Percentiles rank a stretch among this genome's conserved stretches.
These are phyloP conservation scores for Iodosphaeria phyllophila DNA, from an alignment of 2,329 filamentous ascomycete genomes.

Conservation along the genomic window DNA sequence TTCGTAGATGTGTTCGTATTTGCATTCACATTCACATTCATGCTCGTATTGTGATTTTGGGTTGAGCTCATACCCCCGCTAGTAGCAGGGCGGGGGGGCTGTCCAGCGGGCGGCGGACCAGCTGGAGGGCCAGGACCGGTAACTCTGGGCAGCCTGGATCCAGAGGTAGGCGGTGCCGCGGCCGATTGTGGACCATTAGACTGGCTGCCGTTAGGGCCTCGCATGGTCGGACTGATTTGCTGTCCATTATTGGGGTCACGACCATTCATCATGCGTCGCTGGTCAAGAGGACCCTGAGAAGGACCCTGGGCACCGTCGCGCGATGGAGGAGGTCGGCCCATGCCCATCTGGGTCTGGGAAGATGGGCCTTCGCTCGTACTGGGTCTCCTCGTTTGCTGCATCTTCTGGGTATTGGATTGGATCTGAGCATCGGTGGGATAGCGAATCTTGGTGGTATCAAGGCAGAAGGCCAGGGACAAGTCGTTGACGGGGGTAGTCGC, in stretches of 20 bases:
- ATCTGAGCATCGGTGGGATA: constrained; percentile 64
- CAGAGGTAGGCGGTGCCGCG: constrained; percentile 10
- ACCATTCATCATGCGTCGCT: constrained; percentile 23
- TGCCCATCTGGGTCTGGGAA: too few relatives aligned
- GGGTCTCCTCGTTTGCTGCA: constrained; percentile 21
- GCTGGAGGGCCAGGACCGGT: constrained; percentile 21
- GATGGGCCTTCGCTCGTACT: constrained; percentile 15
- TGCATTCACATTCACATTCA: too few relatives aligned
- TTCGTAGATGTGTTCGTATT: constrained; percentile 17
- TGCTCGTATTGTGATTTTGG: too few relatives aligned
- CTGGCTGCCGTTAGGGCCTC: constrained; percentile 23
- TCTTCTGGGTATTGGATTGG: constrained; percentile 18
- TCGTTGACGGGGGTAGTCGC: constrained; percentile 66
- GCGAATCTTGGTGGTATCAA: constrained; percentile 90
- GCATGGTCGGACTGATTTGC: constrained; percentile 18
- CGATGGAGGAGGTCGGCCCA: constrained; percentile 19
- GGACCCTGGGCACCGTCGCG: constrained; percentile 34
- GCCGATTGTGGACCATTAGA: constrained; percentile 10
- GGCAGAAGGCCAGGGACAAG: constrained; percentile 71
- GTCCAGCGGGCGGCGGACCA: constrained; percentile 35
- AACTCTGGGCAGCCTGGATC: constrained; percentile 20
- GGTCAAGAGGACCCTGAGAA: constrained; percentile 32
- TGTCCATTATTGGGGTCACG: constrained; percentile 6
- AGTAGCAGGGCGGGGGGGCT: constrained; percentile 28
- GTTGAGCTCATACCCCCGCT: too few relatives aligned